phyloP scores from a whole-genome alignment of 1,284 basidiomycete species.

The Marasmius fiardii region DNA sequence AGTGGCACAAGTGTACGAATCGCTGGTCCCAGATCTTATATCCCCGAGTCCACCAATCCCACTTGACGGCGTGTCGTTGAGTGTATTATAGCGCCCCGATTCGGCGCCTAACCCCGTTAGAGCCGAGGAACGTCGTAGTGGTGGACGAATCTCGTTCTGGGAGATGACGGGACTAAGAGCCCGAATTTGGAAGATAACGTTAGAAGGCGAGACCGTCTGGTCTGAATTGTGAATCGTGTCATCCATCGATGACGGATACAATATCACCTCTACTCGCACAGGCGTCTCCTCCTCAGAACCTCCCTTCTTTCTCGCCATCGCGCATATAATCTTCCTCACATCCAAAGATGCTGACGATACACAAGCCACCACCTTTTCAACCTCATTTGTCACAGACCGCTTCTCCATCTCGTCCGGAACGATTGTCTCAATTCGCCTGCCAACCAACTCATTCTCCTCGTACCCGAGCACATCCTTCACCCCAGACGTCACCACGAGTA shows the following conservation, averaged over 20 bases:
- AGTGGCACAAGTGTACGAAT: conserved; percentile 11
- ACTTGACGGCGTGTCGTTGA: too few species aligned
- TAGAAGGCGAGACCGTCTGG: conserved; percentile 27
- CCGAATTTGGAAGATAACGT: conserved; percentile 34
- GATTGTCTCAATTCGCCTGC: conserved; percentile 58
- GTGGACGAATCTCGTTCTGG: not conserved
- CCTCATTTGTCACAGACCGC: conserved; percentile 18
- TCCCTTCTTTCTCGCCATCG: conserved; percentile 27
- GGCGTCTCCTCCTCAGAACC: conserved; percentile 17
- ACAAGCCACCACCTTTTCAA: conserved; percentile 19
- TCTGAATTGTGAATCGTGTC: conserved; percentile 20
- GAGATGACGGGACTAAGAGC: conserved; percentile 10
- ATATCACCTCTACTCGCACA: conserved; percentile 30
- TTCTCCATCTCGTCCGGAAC: conserved; percentile 25
- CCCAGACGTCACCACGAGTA: conserved; percentile 49
- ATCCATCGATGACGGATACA: conserved; percentile 36
- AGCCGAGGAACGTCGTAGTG: not conserved
- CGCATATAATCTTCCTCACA: conserved; percentile 24
- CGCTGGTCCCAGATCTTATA: not conserved
- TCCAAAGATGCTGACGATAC: conserved; percentile 18
- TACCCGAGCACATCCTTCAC: conserved; percentile 61
- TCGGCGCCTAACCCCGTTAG: conserved; percentile 7
- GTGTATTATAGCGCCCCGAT: not conserved
- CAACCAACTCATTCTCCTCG: conserved; percentile 67
- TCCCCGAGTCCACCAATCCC: not conserved